These are phyloP conservation scores for Cercophora scortea DNA, from an alignment of 495 filamentous ascomycete species.

Conservation along the genomic window DNA sequence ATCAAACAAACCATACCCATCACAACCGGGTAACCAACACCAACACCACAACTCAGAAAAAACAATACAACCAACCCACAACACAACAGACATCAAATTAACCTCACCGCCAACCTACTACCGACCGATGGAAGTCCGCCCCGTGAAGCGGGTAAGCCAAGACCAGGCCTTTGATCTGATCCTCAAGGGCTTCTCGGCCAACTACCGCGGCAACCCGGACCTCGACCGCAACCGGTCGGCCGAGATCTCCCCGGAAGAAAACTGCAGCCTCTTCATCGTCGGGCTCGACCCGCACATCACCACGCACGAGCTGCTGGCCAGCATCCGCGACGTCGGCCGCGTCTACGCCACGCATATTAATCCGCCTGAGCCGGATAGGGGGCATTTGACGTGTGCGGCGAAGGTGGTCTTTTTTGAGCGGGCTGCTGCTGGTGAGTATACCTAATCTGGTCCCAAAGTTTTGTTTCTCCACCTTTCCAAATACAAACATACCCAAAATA, in stretches of 20 bases:
- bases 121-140: background rate
- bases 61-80: no score
- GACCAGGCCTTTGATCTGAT: slow-evolving; percentile 1
- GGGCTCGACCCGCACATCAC: slow-evolving; percentile 26
- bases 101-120: no score
- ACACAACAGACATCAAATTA: no score
- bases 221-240: slow-evolving; percentile 25
- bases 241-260: slow-evolving; percentile 17
- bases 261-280: slow-evolving; percentile 29
- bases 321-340: slow-evolving; percentile 26
- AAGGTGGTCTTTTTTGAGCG: slow-evolving; percentile 36
- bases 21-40: no score
- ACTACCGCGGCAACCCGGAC: slow-evolving; percentile 27
- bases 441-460: no score
- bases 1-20: no score
- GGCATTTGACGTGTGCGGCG: slow-evolving; percentile 21
- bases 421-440: slow-evolving; percentile 2
- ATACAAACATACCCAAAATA: no score
- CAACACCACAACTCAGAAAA: no score
- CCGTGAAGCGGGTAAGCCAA: no score
- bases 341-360: slow-evolving; percentile 34
- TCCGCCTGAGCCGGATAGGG: slow-evolving; percentile 12
- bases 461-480: no score
- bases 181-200: slow-evolving; percentile 17
- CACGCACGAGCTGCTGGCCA: slow-evolving; percentile 19